Percentiles rank a stretch among this genome's conserved stretches.
Evolutionary conservation across 805 yeast genomes (phyloP).

Genomic region (Schwanniomyces vanrijiae): DNA sequence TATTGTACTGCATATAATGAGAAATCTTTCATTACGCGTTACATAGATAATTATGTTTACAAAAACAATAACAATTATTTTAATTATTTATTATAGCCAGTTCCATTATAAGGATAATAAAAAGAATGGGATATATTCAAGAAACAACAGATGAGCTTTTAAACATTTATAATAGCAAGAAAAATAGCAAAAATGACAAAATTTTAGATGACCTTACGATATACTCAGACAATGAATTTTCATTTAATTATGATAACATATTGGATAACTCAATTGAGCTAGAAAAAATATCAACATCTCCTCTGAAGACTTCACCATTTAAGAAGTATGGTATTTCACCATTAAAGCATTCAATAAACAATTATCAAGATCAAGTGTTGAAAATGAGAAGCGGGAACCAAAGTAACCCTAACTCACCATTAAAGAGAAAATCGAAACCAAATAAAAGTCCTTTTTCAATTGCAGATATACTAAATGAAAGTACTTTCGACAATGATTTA

Average conservation of each 20-base stretch:
- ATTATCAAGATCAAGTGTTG: slow-evolving; percentile 16
- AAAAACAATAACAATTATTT: slow-evolving; percentile 4
- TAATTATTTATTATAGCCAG: neutral
- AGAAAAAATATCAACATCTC: slow-evolving; percentile 1
- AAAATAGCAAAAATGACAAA: neutral
- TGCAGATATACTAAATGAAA: slow-evolving; percentile 1
- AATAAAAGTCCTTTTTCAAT: neutral
- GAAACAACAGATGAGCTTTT: slow-evolving; percentile 14
- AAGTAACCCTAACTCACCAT: slow-evolving; percentile 11
- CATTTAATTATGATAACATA: slow-evolving; percentile 5
- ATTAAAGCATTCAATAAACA: slow-evolving; percentile 13
- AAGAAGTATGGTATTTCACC: slow-evolving; percentile 11
- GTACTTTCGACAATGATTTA: slow-evolving; percentile 4
- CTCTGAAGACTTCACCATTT: slow-evolving; percentile 4
- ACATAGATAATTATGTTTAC: slow-evolving; percentile 7
- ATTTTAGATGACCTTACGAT: slow-evolving; percentile 14
- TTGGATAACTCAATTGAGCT: slow-evolving; percentile 7
- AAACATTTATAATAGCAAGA: slow-evolving; percentile 7
- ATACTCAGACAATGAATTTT: slow-evolving; percentile 18
- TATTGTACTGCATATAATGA: slow-evolving; percentile 6
- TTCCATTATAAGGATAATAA: neutral
- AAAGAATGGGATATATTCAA: neutral
- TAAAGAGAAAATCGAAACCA: slow-evolving; percentile 5
- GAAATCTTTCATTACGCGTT: slow-evolving; percentile 3
- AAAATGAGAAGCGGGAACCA: slow-evolving; percentile 6